These are phyloP conservation scores for Antitrichia curtipendula DNA, from an alignment of 225 moss, liverwort and hornwort genomes.

Conservation along the genomic window DNA sequence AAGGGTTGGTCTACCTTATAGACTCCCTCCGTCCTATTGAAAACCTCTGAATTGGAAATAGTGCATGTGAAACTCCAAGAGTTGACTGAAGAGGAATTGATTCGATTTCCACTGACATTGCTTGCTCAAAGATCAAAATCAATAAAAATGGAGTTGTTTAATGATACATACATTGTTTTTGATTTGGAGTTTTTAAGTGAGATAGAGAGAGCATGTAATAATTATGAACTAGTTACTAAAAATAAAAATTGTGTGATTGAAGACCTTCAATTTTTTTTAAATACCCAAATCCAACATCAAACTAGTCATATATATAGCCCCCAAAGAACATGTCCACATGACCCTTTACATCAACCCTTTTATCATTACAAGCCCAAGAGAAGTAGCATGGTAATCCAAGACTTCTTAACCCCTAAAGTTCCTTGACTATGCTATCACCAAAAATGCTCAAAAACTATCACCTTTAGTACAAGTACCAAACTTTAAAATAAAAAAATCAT, in stretches of 20 bases:
- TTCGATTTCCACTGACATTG: neutral
- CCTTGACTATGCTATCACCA: no score
- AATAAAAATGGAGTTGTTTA: neutral
- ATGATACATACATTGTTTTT: neutral
- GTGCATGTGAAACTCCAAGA: no score
- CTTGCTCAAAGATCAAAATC: neutral
- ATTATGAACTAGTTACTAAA: neutral
- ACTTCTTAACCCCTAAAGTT: no score
- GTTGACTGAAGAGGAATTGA: fast-evolving
- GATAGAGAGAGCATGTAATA: fast-evolving
- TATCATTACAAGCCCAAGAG: neutral
- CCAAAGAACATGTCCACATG: fast-evolving
- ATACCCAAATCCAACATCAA: neutral
- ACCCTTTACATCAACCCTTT: no score
- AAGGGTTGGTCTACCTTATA: neutral
- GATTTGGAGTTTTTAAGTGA: neutral
- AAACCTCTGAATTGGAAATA: fast-evolving
- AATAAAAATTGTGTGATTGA: neutral
- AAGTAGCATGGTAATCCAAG: neutral
- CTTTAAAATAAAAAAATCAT: no score
- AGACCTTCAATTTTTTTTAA: neutral
- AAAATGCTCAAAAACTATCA: no score
- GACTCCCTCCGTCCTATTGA: fast-evolving
- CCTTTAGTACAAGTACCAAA: no score
- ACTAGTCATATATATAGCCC: neutral